Base-by-base conservation (phyloP, 345 rosid species). In the Salix caprea region DNA sequence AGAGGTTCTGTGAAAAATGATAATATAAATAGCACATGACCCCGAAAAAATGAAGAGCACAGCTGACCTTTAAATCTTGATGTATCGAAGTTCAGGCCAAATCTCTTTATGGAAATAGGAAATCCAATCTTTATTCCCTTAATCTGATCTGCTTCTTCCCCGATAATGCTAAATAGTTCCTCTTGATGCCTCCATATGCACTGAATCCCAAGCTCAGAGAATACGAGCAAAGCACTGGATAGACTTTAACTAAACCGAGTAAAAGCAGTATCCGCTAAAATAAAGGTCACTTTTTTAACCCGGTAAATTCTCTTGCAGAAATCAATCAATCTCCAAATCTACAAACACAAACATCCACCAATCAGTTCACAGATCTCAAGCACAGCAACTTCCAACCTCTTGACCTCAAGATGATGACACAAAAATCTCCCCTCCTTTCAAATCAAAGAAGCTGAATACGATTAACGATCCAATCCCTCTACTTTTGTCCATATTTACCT, bases 31-130 rank as follows among this genome's bases (percentile, higher is more conserved):
- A 50, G 56, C 46, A 78, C 32, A 40, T 11, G 32, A 10, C 23
- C n/a, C 19, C 18, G 34, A 76, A 69, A 78, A 46, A 65, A 26
- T 30, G 46, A 44, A 48, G 58, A 74, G 74, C 71, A 50, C 30
- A 69, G 52, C 50, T 68, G 52, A 84, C 77, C 87, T 37, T 73
- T 54, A 82, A 75, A 71, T 74, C 75, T 75, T 81, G 77, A 73
- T 61, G 69, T 65, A 77, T 58, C 65, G 40, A 52, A 58, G 65
- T 60, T 56, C 64, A 36, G n/a, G 67, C 37, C 80, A 69, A 65
- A 65, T 42, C 77, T 15, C 58, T 71, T 64, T 56, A 67, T 65
- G 64, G 69, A 72, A 80, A 66, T 65, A 67, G 48, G 50, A 67
- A 46, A 62, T 68, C 67, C 56, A 80, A 48, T 56, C 23, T 73